Percentiles rank a stretch among this genome's conserved stretches.
Evolutionary conservation across 106 monocot species (phyloP).

Genomic region (Gastrodia elata): DNA sequence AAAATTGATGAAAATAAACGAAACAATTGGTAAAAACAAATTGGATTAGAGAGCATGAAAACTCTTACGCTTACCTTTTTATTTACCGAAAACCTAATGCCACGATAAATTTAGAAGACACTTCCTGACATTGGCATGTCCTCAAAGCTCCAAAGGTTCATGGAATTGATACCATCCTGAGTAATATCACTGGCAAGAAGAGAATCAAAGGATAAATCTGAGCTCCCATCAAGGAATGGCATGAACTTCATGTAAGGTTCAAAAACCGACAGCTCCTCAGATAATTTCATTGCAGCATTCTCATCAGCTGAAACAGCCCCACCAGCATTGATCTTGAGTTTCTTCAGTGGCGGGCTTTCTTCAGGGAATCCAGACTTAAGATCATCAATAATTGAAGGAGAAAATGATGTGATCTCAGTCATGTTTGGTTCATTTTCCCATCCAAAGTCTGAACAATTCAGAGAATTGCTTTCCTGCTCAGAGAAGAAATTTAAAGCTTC

Average conservation of each 20-base stretch:
- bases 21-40: not conserved
- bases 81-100: slow-evolving; percentile 4
- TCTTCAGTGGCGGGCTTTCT: slow-evolving; percentile 22
- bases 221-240: slow-evolving; percentile 31
- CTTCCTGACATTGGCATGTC: slow-evolving; percentile 31
- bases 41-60: not conserved
- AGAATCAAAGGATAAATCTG: slow-evolving; percentile 34
- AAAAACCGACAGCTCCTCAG: slow-evolving; percentile 37
- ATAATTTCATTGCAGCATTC: slow-evolving; percentile 12
- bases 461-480: slow-evolving; percentile 37
- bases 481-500: slow-evolving; percentile 22
- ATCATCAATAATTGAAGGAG: slow-evolving; percentile 15
- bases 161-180: slow-evolving; percentile 22
- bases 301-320: slow-evolving; percentile 19
- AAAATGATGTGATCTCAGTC: slow-evolving; percentile 32
- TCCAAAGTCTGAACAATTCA: slow-evolving; percentile 19
- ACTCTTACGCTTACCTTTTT: slow-evolving; percentile 5
- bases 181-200: slow-evolving; percentile 24
- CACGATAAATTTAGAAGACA: slow-evolving; percentile 15
- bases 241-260: slow-evolving; percentile 42
- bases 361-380: slow-evolving; percentile 21
- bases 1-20: not conserved
- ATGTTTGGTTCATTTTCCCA: slow-evolving; percentile 26
- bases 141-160: slow-evolving; percentile 69
- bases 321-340: slow-evolving; percentile 36